Percentiles rank a stretch among this genome's conserved stretches.
Evolutionary conservation across 257 asterid genomes (phyloP).

Genomic region (Penstemon newberryi): DNA sequence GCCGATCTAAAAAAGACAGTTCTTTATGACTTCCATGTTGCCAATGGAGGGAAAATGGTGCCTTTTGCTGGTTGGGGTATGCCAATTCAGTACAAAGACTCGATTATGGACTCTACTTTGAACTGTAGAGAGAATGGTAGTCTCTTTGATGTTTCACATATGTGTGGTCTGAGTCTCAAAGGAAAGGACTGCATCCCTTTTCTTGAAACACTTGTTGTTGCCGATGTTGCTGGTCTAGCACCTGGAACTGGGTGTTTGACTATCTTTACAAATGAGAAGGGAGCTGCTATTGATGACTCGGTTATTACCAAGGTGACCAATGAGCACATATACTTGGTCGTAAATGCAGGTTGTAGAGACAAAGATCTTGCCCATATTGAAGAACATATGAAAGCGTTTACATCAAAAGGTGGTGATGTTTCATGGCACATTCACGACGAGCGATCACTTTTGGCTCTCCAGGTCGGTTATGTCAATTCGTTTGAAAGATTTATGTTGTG

Average conservation of each 20-base stretch:
- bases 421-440: slow-evolving; percentile 99
- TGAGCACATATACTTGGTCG: slow-evolving; percentile 87
- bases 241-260: slow-evolving; percentile 89
- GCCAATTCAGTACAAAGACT: slow-evolving; percentile 99
- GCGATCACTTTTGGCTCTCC: slow-evolving; percentile 92
- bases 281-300: slow-evolving; percentile 96
- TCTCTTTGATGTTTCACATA: slow-evolving; percentile 93
- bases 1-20: slow-evolving; percentile 96
- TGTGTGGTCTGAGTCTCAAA: slow-evolving; percentile 97
- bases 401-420: slow-evolving; percentile 88
- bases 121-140: slow-evolving; percentile 95
- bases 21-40: slow-evolving; percentile 86
- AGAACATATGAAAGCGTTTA: slow-evolving; percentile 91
- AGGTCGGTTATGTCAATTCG: slow-evolving; percentile 44
- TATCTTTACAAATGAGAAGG: slow-evolving; percentile 94
- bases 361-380: slow-evolving; percentile 98
- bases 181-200: slow-evolving; percentile 88
- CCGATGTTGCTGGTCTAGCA: slow-evolving; percentile 92
- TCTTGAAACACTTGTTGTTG: slow-evolving; percentile 91
- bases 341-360: slow-evolving; percentile 97
- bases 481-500: background rate
- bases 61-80: slow-evolving; percentile 99
- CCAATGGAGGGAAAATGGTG: slow-evolving; percentile 96
- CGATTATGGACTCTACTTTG: slow-evolving; percentile 92
- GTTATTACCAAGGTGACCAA: slow-evolving; percentile 84